Evolutionary conservation across 352 stramenopile genomes (phyloP).

Genomic region (Nothophytophthora sp.): DNA sequence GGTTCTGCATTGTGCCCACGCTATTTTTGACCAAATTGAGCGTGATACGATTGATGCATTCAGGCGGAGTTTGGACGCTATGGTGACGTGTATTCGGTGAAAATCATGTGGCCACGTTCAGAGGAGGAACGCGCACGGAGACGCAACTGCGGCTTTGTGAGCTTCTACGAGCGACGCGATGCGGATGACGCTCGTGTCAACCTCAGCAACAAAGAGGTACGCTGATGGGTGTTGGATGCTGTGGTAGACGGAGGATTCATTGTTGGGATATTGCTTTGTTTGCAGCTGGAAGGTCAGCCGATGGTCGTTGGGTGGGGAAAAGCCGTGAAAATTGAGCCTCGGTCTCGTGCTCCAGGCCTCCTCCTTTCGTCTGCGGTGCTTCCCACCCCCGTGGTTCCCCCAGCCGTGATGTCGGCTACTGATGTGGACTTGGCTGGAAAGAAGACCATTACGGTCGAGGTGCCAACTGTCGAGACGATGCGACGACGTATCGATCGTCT

Average conservation of each 20-base stretch:
- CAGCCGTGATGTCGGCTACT: neutral
- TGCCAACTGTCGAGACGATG: constrained; percentile 34
- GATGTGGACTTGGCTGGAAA: constrained; percentile 4
- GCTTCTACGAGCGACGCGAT: constrained; percentile 87
- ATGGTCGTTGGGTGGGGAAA: constrained; percentile 86
- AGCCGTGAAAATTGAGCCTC: constrained; percentile 72
- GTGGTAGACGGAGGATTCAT: no score
- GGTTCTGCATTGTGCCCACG: no score
- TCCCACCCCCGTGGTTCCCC: constrained; percentile 3
- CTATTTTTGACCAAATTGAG: no score
- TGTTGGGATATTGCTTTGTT: no score
- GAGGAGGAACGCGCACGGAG: constrained; percentile 91
- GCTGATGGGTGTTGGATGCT: constrained; percentile 1
- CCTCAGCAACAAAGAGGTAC: constrained; percentile 74
- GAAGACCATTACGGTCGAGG: constrained; percentile 35
- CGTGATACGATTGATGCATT: neutral
- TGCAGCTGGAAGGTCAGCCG: constrained; percentile 66
- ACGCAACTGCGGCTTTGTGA: constrained; percentile 96
- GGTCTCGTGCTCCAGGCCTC: constrained; percentile 5
- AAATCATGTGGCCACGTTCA: constrained; percentile 98
- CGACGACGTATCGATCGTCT: constrained; percentile 46
- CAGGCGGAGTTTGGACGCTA: constrained; percentile 87
- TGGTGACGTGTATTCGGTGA: constrained; percentile 94
- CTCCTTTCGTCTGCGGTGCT: constrained; percentile 10
- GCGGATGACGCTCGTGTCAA: constrained; percentile 80